Evolutionary conservation across 1,284 basidiomycete genomes (phyloP), one percentile per base, ranked within the genome.

Genomic region (Violaceomyces palustris): DNA sequence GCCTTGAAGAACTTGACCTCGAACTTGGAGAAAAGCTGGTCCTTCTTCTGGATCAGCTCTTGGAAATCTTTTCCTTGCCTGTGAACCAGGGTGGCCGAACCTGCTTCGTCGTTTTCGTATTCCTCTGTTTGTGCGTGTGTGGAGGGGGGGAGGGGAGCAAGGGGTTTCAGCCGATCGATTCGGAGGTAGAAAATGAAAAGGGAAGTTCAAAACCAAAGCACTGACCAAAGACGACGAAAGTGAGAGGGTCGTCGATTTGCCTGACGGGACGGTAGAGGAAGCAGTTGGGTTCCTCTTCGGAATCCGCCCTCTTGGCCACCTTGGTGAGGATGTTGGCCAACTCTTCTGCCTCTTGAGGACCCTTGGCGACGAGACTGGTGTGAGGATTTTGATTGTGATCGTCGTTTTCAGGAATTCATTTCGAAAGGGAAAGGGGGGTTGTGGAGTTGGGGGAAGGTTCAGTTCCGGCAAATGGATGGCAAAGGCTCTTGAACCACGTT

Each of bases 1-100:
- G n/a, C n/a, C n/a, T 57, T 50, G 21, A 49, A 57, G 37, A 49
- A 57, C 46, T 57, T 51, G 39, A 57, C 52, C 33, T 57, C 54
- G 32, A 57, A 27, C 29, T 40, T 41, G 45, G 21, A 49, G 50
- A 43, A 49, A 18, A 50, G n/a, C n/a, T n/a, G 48, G 5, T 52
- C 50, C 37, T 45, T 47, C 36, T 45, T 50, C 37, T 52, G 42
- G 50, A 59, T 54, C 34, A 59, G 56, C 21, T 30, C 23, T 42
- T 59, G 56, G 47, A 48, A 54, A 38, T 54, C 47, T 9, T 45
- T 32, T 15, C 50, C 50, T 14, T 43, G 44, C 3, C 33, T n/a
- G 37, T 59, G 56, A 32, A 50, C 35, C 12, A 23, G 8, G 18
- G 32, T 42, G 19, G 56, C 56, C 3, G 53, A 42, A 24, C 50